phyloP scores from a whole-genome alignment of 805 yeast genomes.

The Ogataea nakhonphanomensis region DNA sequence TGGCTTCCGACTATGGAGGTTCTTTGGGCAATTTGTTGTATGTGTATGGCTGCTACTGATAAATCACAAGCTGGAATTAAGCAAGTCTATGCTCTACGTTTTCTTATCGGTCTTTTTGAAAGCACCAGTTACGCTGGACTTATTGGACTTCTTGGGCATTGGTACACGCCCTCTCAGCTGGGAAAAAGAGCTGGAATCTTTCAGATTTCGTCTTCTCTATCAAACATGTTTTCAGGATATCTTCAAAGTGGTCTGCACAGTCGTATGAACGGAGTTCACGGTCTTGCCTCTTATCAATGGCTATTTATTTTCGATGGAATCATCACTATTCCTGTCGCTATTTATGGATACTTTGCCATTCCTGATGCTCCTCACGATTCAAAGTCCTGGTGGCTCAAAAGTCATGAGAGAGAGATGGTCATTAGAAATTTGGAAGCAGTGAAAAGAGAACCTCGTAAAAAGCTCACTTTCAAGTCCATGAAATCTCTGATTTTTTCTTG shows the following conservation, averaged over 20 bases:
- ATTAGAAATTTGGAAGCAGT: conserved; percentile 10
- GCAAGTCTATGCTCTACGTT: conserved; percentile 52
- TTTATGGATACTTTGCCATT: conserved; percentile 53
- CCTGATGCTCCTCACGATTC: conserved; percentile 45
- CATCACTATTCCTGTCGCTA: conserved; percentile 53
- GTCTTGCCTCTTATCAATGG: conserved; percentile 67
- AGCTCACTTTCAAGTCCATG: conserved; percentile 10
- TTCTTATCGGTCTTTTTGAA: conserved; percentile 58
- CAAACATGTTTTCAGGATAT: conserved; percentile 57
- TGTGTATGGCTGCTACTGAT: conserved; percentile 45
- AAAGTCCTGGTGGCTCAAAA: conserved; percentile 26
- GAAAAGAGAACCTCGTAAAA: conserved; percentile 16
- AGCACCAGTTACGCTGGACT: conserved; percentile 43
- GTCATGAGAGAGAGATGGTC: conserved; percentile 5
- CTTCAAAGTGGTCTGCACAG: conserved; percentile 52
- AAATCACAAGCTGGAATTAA: conserved; percentile 24
- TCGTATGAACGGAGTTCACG: conserved; percentile 44
- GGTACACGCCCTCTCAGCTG: conserved; percentile 53
- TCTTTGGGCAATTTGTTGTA: conserved; percentile 55
- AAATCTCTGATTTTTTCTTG: conserved; percentile 13
- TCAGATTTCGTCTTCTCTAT: conserved; percentile 60
- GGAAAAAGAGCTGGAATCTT: conserved; percentile 58
- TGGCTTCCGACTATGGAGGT: conserved; percentile 54
- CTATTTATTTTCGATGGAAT: conserved; percentile 60
- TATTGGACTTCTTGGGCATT: conserved; percentile 44